Evolutionary conservation across 164 flowering plant species (phyloP).

Genomic region (Magnolia sinica): DNA sequence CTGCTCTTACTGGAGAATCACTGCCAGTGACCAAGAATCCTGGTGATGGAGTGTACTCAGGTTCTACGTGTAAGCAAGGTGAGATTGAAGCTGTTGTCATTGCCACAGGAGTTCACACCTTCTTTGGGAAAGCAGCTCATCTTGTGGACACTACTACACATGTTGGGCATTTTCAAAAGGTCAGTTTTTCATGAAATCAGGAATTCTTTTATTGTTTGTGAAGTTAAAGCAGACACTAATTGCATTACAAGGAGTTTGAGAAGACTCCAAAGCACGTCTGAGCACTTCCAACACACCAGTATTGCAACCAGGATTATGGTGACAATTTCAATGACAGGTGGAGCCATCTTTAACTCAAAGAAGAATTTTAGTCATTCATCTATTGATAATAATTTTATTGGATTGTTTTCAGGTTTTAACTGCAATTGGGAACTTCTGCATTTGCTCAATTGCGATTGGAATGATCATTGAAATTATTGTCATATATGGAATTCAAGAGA

Average conservation of each 20-base stretch:
- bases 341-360: neutral
- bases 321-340: neutral
- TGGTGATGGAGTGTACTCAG: conserved; percentile 75
- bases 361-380: neutral
- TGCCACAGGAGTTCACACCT: conserved; percentile 80
- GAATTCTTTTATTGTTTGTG: neutral
- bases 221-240: neutral
- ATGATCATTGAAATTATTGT: conserved; percentile 63
- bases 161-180: conserved; percentile 85
- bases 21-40: conserved; percentile 75
- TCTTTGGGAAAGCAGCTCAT: conserved; percentile 89
- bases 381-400: neutral
- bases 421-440: conserved; percentile 79
- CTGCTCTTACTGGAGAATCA: conserved; percentile 81
- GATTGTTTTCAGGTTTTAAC: conserved; percentile 53
- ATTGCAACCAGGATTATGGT: neutral
- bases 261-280: neutral
- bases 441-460: conserved; percentile 68
- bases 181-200: conserved; percentile 9
- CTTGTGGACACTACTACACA: conserved; percentile 71
- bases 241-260: neutral
- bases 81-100: conserved; percentile 82
- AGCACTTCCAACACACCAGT: neutral
- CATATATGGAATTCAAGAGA: conserved; percentile 42
- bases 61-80: conserved; percentile 87